Evolutionary conservation across 371 early-diverging fungal species (phyloP), one percentile per base, ranked within the genome.

Genomic region (Rhizopus delemar): DNA sequence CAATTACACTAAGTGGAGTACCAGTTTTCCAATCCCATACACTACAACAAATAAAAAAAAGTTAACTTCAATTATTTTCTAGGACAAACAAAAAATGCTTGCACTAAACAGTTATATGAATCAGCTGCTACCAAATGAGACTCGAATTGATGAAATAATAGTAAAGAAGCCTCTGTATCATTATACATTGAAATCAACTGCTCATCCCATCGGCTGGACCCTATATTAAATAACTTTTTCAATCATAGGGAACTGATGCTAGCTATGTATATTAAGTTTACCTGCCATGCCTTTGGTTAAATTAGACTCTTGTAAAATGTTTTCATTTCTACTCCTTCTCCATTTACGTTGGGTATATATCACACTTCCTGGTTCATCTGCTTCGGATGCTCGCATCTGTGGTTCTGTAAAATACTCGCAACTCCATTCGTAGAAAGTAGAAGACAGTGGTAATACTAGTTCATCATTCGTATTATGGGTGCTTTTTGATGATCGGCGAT

Each of bases 391-490:
- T 69, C 83, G 74, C 88, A 93, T 91, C 65, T 93, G 95, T 22
- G 95, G 93, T 65, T 93, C 91, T n/a, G 85, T 82, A 74, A 93
- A 95, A 71, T 90, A 93, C 66, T 90, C 90, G 59, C 90, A 86
- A 66, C 90, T 89, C 92, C 90, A 91, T 51, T 92, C 90, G 57
- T 88, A 93, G 49, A 93, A 90, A 7, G 69, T 72, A 2, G 91
- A 91, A 36, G 75, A 68, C 29, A 84, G 57, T 13, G 83, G 82
- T 29, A 86, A 65, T 31, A 55, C 50, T 58, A 61, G 56, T 8
- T 71, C 65, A 13, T 63, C 64, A 12, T 51, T 28, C 4, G 41
- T 3, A 9, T 31, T 7, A 3, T 54, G 49, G 43, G n/a, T 49
- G 35, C 16, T 52, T 57, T 33, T 45, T 38, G 57, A 51, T 36